phyloP scores from a whole-genome alignment of 306 rosid species.

The Luffa aegyptiaca region DNA sequence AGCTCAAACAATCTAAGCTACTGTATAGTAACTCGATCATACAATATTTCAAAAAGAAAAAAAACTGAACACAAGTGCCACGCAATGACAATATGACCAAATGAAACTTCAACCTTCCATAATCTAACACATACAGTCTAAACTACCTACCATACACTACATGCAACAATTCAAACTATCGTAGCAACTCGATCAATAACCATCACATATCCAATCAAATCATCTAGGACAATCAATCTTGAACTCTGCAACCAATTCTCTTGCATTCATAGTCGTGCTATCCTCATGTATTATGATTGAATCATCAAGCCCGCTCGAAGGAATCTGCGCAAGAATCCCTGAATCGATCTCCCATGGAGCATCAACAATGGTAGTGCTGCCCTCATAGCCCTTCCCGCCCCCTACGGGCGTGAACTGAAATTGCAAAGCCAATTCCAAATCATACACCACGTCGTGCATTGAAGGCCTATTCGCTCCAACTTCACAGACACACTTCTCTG shows the following conservation, averaged over 20 bases:
- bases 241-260: not conserved
- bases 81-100: too few relatives aligned
- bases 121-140: too few relatives aligned
- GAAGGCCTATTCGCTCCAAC: constrained; percentile 5
- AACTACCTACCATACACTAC: not conserved
- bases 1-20: too few relatives aligned
- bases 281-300: not conserved
- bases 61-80: too few relatives aligned
- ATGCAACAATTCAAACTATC: not conserved
- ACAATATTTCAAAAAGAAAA: too few relatives aligned
- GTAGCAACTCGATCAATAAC: too few relatives aligned
- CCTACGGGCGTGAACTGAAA: not conserved
- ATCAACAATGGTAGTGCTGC: not conserved
- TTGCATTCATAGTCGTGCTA: not conserved
- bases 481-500: not conserved
- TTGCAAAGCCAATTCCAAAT: not conserved
- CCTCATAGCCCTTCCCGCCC: not conserved
- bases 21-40: too few relatives aligned
- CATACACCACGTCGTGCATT: constrained; percentile 6
- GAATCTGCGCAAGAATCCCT: not conserved
- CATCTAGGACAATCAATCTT: not conserved
- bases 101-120: too few relatives aligned
- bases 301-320: not conserved
- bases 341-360: not conserved
- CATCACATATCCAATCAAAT: not conserved